Evolutionary conservation across 495 filamentous ascomycete genomes (phyloP).

Genomic region (Articulospora tetracladia): DNA sequence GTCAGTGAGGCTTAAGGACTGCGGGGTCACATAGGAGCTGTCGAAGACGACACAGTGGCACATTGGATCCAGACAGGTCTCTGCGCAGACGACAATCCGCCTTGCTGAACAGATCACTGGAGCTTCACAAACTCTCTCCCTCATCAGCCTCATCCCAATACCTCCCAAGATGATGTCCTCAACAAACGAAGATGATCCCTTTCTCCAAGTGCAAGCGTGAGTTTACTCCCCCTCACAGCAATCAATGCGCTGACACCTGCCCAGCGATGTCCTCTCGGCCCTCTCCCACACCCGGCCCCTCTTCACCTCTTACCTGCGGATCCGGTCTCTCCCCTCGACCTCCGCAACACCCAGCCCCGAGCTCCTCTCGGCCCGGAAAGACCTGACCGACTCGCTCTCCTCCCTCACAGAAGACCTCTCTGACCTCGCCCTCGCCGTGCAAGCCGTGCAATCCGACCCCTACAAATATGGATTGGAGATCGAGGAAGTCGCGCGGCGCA

Average conservation of each 20-base stretch:
- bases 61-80: not conserved
- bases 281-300: constrained; percentile 76
- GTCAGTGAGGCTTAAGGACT: not conserved
- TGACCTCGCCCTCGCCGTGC: constrained; percentile 84
- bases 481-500: constrained; percentile 75
- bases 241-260: constrained; percentile 7
- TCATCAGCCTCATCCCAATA: no score
- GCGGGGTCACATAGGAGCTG: not conserved
- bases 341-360: constrained; percentile 72
- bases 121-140: not conserved
- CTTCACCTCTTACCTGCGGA: constrained; percentile 93
- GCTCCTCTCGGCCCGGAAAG: constrained; percentile 73
- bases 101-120: not conserved
- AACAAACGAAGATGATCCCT: constrained; percentile 77
- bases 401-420: constrained; percentile 81
- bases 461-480: constrained; percentile 83
- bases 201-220: constrained; percentile 89
- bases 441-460: constrained; percentile 84
- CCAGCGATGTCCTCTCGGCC: constrained; percentile 79
- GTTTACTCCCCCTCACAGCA: constrained; percentile 16
- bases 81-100: no score
- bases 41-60: not conserved
- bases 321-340: constrained; percentile 68
- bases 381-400: constrained; percentile 73
- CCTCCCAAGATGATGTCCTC: constrained; percentile 63